Percentiles rank a stretch among this genome's conserved stretches.
These are phyloP conservation scores for Rhynchosporium secalis DNA, from an alignment of 2,329 filamentous ascomycete species.

Conservation along the genomic window DNA sequence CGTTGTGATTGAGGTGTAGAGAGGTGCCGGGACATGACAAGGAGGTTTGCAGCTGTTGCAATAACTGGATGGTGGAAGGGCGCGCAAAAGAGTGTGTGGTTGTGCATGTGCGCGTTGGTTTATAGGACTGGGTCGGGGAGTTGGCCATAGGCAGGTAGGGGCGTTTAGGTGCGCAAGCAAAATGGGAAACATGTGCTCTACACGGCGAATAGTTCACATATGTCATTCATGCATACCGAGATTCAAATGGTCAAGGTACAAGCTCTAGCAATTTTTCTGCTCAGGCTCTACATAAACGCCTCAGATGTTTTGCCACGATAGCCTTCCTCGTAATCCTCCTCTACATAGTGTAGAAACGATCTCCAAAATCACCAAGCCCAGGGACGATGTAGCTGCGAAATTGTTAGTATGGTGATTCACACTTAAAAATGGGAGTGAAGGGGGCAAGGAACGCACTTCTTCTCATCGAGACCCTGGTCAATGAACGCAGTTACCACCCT, in stretches of 20 bases:
- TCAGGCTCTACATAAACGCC: background rate
- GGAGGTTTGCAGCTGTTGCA: background rate
- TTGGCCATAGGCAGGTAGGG: conserved; percentile 19
- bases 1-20: background rate
- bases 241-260: background rate
- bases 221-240: no score
- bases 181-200: conserved; percentile 14
- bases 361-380: conserved; percentile 91
- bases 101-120: background rate
- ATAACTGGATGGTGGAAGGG: background rate
- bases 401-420: conserved; percentile 25
- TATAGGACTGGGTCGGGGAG: conserved; percentile 20
- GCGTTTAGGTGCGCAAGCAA: conserved; percentile 21
- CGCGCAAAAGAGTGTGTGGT: background rate
- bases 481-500: conserved; percentile 95
- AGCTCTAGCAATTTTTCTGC: background rate
- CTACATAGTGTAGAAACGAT: conserved; percentile 91
- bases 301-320: background rate
- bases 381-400: conserved; percentile 83
- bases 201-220: background rate
- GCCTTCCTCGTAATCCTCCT: conserved; percentile 6
- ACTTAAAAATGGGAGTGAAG: background rate
- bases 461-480: conserved; percentile 93
- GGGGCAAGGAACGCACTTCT: conserved; percentile 68
- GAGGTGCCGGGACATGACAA: background rate